Evolutionary conservation across 768 basidiomycete species (phyloP), one percentile per base, ranked within the genome.

Genomic region (Pholiota conissans): DNA sequence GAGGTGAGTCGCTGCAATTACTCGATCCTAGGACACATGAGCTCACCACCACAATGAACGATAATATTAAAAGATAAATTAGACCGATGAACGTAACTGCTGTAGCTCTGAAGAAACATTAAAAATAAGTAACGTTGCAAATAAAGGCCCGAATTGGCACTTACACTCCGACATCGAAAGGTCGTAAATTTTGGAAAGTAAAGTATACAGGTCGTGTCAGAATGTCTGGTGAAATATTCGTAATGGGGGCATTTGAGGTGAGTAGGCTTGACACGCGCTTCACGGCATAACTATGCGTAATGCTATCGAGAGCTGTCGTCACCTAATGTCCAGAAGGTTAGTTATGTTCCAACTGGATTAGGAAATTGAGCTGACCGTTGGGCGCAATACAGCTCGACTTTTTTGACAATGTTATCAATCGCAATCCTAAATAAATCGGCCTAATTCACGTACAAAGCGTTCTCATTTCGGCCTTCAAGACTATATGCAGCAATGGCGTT

Each of bases 381-480:
- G 72, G 30, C 66, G 46, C 3, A 71, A 63, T 2, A 73, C 16
- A 20, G 28, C 59, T 16, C 73, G 69, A 54, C 69, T 72, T 40
- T n/a, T 34, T 49, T 56, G 34, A 37, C 16, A 52, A 59, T 48
- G 13, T 16, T 3, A 24, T 39, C 46, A 62, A 39, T 9, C n/a
- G 28, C 52, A 20, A 26, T 14, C 49, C 26, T 20, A 53, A 22
- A 13, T 22, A 28, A 7, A 26, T 20, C 34, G 4, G n/a, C 29
- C n/a, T n/a, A 3, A 18, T 62, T 76, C 65, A 60, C 79, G 61
- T 64, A 86, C 85, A 75, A 85, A 5, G 77, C 77, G 56, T 80
- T 83, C 59, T 85, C 85, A 49, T 80, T 85, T n/a, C 85, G 73
- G 22, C 80, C 85, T 57, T 78, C 76, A 1, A 70, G 72, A 0